Evolutionary conservation across 2,329 filamentous ascomycete species (phyloP).

Genomic region (Aspergillus arachidicola): DNA sequence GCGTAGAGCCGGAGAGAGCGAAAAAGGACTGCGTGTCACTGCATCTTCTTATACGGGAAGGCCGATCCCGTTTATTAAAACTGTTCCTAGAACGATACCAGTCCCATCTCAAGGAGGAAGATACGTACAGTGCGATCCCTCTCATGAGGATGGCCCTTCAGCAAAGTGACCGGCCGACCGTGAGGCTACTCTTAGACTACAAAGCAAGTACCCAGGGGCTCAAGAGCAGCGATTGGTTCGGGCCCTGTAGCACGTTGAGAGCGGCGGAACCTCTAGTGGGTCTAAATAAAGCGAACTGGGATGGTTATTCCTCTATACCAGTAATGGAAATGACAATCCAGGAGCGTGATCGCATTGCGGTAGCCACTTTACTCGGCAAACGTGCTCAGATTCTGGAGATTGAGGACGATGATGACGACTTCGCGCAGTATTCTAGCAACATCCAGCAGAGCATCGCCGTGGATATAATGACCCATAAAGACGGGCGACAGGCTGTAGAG

Average conservation of each 20-base stretch:
- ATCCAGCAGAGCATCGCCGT: conserved; percentile 12
- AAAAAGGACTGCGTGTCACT: conserved; percentile 17
- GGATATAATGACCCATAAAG: conserved; percentile 6
- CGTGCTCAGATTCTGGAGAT: conserved; percentile 9
- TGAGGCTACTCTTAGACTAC: conserved; percentile 18
- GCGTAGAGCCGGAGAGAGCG: background rate
- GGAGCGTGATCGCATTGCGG: conserved; percentile 9
- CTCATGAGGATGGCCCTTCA: conserved; percentile 19
- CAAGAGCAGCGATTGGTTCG: conserved; percentile 18
- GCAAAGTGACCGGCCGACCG: conserved; percentile 19
- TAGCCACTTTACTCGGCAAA: conserved; percentile 8
- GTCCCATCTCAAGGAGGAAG: conserved; percentile 11
- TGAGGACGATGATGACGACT: conserved; percentile 9
- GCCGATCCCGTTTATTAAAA: conserved; percentile 15
- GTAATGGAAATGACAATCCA: conserved; percentile 16
- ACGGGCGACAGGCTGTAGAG: conserved; percentile 10
- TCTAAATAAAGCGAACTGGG: background rate
- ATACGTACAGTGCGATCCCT: conserved; percentile 14
- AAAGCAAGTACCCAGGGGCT: conserved; percentile 15
- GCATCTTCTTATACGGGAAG: conserved; percentile 17
- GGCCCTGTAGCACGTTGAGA: conserved; percentile 15
- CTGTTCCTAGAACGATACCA: conserved; percentile 19
- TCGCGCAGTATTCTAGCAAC: background rate
- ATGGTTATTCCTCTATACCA: conserved; percentile 10
- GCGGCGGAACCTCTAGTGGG: background rate